Evolutionary conservation across 345 rosid genomes (phyloP).

Genomic region (Sisymbrium altissimum): DNA sequence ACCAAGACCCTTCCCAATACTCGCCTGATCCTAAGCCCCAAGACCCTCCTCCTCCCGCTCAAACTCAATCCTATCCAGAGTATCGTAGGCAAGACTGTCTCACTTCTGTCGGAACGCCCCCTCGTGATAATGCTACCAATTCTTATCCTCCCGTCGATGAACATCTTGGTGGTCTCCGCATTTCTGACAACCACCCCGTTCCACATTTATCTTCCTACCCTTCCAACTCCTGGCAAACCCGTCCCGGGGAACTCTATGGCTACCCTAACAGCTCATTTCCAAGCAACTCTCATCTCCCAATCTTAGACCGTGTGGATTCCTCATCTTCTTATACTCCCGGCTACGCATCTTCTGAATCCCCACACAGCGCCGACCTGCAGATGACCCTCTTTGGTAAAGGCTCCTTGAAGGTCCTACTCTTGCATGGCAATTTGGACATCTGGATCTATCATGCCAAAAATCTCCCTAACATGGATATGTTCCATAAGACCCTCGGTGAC

Average conservation of each 20-base stretch:
- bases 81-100: conserved; percentile 49
- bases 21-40: conserved; percentile 44
- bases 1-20: conserved; percentile 41
- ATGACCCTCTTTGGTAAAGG: conserved; percentile 62
- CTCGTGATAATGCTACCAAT: conserved; percentile 15
- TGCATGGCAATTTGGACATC: conserved; percentile 91
- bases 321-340: conserved; percentile 31
- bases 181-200: conserved; percentile 31
- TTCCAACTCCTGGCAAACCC: conserved; percentile 41
- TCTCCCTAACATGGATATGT: conserved; percentile 98
- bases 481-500: conserved; percentile 84
- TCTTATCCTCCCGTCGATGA: conserved; percentile 76
- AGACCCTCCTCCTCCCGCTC: conserved; percentile 27
- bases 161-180: conserved; percentile 43
- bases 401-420: conserved; percentile 68
- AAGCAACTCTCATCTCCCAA: conserved; percentile 43
- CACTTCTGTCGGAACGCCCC: conserved; percentile 23
- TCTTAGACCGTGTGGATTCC: conserved; percentile 43
- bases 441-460: conserved; percentile 67
- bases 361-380: conserved; percentile 39
- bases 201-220: conserved; percentile 35
- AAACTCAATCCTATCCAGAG: conserved; percentile 30
- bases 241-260: conserved; percentile 46
- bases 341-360: conserved; percentile 46
- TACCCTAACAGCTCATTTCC: conserved; percentile 63